Evolutionary conservation across 129 eudicot genomes (phyloP).

Genomic region (Escallonia herrerae): DNA sequence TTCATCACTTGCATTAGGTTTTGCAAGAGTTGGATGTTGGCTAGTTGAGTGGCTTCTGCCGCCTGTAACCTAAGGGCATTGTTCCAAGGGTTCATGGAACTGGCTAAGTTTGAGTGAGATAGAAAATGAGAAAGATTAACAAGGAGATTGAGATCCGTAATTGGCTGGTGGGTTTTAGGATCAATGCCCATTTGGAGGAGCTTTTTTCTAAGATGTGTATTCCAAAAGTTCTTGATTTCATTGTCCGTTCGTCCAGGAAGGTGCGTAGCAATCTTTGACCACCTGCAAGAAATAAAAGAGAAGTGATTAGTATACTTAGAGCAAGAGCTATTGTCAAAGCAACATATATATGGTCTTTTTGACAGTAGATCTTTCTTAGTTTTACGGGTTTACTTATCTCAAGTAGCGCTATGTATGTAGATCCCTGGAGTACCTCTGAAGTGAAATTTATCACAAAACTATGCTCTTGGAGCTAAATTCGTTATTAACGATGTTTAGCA

Average conservation of each 20-base stretch:
- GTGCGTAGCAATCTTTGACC: constrained; percentile 15
- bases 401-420: no score
- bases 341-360: no score
- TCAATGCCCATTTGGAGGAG: constrained; percentile 19
- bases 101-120: constrained; percentile 7
- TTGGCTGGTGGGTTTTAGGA: constrained; percentile 24
- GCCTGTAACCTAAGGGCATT: constrained; percentile 12
- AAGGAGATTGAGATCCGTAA: constrained; percentile 13
- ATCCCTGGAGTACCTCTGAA: no score
- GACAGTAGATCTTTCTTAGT: no score
- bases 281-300: neutral
- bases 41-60: constrained; percentile 12
- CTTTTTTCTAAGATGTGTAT: constrained; percentile 15
- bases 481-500: no score
- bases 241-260: constrained; percentile 20
- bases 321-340: no score
- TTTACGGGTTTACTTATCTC: neutral
- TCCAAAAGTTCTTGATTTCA: constrained; percentile 21
- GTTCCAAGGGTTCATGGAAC: constrained; percentile 3
- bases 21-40: constrained; percentile 24
- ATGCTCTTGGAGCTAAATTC: no score
- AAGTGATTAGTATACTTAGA: no score
- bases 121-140: constrained; percentile 14
- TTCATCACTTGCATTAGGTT: constrained; percentile 21
- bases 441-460: no score